Evolutionary conservation across 306 rosid genomes (phyloP), one percentile per base, ranked within the genome.

Genomic region (Nissolia schottii): DNA sequence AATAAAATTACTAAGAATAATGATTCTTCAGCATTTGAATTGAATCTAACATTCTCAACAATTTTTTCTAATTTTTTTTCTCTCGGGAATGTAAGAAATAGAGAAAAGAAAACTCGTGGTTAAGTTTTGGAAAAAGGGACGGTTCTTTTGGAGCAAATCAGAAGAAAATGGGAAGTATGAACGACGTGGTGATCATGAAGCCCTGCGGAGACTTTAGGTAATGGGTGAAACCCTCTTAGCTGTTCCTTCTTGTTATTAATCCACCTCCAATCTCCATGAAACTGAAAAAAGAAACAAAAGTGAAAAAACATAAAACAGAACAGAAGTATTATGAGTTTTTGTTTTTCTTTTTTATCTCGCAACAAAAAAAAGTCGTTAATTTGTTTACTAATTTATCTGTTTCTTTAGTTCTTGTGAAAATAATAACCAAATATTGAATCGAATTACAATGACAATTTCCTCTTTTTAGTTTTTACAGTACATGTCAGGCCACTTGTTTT

Each of bases 191-290:
- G 49, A 49, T 0, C 25, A 60, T 15, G 77, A 64, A 72, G 31
- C 49, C 29, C 7, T 8, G 57, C 14, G 29, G 16, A 63, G 48
- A 55, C 43, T 23, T 56, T 57, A 28, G 49, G 51, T 35, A 19
- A 60, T 14, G 43, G 31, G 67, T 25, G 45, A 18, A 79, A 74
- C 32, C 32, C 60, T 63, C 66, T 40, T 3, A 55, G 77, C 55
- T 63, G 62, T 55, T 46, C 16, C 31, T 64, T 74, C 28, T 45
- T 69, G 71, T 9, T 28, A 37, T n/a, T 50, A 70, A 67, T 80
- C 70, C 72, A 84, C 57, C 81, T 62, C 77, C 70, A 69, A 82
- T 61, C 82, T 62, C 76, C 71, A 66, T 77, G 68, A 75, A 79
- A 56, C 28, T 35, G 68, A 76, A 71, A n/a, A 64, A 73, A 28